Evolutionary conservation across 2,329 filamentous ascomycete genomes (phyloP).

Genomic region (Fusarium sp.): DNA sequence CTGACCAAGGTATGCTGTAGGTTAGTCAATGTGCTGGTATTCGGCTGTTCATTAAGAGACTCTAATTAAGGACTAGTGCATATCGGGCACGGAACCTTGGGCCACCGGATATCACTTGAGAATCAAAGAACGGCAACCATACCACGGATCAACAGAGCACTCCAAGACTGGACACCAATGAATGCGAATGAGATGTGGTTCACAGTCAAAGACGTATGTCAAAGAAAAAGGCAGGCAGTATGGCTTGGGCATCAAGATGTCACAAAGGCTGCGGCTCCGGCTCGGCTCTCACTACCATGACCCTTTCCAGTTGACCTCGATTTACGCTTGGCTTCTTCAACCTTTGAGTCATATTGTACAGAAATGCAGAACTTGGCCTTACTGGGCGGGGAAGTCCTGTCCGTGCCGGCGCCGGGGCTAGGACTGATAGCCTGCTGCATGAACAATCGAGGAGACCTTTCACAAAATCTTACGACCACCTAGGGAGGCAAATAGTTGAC

Average conservation of each 20-base stretch:
- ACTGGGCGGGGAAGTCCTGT: constrained; percentile 29
- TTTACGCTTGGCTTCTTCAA: background rate
- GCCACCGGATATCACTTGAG: constrained; percentile 4
- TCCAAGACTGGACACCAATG: background rate
- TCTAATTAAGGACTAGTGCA: constrained; percentile 13
- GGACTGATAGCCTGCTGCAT: constrained; percentile 14
- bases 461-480: constrained; percentile 32
- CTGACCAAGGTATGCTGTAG: background rate
- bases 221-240: background rate
- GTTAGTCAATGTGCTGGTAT: background rate
- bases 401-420: constrained; percentile 31
- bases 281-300: constrained; percentile 22
- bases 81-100: background rate
- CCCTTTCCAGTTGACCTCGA: background rate
- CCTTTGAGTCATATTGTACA: background rate
- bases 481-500: constrained; percentile 6
- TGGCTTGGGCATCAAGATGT: constrained; percentile 12
- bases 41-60: background rate
- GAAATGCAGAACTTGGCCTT: constrained; percentile 17
- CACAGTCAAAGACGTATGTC: background rate
- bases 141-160: background rate
- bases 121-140: constrained; percentile 23
- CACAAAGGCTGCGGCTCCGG: constrained; percentile 30
- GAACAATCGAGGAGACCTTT: constrained; percentile 8
- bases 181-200: background rate